A percentile compares a stretch with the other conserved stretches of the same genome.
Conservation (phyloP, 192 early-diverging fungal genomes). For the Globomyces pollinis-pini region DNA sequence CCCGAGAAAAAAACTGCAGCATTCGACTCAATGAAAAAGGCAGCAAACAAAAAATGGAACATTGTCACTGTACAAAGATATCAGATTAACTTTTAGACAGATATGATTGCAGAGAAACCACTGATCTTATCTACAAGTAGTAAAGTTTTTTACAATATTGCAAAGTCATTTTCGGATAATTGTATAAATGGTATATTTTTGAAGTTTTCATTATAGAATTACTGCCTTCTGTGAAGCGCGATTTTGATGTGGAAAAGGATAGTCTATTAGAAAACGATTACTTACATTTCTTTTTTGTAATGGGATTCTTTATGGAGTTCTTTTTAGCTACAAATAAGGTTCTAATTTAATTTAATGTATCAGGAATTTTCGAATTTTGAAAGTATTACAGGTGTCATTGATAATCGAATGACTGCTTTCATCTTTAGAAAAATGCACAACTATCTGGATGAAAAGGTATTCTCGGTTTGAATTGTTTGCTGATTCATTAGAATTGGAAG, state of each 20-base stretch:
- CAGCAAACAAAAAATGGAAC: no score
- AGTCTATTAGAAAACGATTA: not conserved
- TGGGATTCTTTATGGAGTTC: not conserved
- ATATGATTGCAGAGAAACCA: no score
- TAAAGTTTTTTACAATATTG: not conserved
- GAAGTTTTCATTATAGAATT: not conserved
- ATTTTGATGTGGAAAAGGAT: constrained; percentile 5
- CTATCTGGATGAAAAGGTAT: constrained; percentile 2
- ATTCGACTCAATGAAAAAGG: not conserved
- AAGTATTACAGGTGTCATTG: not conserved
- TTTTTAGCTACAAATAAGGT: constrained; percentile 1
- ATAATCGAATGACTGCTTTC: not conserved
- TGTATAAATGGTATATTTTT: not conserved
- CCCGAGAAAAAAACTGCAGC: not conserved
- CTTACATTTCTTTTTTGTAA: not conserved
- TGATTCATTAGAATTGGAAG: constrained; percentile 4
- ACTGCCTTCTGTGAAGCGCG: not conserved
- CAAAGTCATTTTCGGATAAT: constrained; percentile 4
- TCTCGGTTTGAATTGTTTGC: no score
- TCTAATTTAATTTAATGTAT: not conserved
- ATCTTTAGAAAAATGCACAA: not conserved
- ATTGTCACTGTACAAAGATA: no score
- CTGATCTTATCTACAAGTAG: no score
- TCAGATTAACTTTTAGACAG: no score
- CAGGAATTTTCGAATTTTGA: constrained; percentile 3